Evolutionary conservation across 1,284 basidiomycete species (phyloP).

Genomic region (Stygiomarasmius scandens): DNA sequence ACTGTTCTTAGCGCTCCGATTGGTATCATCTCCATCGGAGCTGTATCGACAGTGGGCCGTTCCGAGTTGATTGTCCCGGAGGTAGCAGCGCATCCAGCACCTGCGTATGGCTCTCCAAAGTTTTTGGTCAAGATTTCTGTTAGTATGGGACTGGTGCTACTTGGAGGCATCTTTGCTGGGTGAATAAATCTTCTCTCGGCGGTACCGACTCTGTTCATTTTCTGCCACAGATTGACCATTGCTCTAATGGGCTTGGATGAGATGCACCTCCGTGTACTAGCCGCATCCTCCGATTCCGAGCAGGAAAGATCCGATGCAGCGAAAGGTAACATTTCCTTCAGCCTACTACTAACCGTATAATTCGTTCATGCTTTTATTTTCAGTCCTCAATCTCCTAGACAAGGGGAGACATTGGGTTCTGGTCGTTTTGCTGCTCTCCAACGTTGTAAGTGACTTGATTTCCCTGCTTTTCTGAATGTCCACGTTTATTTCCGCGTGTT

Average conservation of each 20-base stretch:
- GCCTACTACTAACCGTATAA: too few relatives aligned
- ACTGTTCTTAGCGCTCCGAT: too few relatives aligned
- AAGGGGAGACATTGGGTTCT: constrained; percentile 16
- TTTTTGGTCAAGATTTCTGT: constrained; percentile 73
- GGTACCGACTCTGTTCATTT: neutral
- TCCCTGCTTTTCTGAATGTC: too few relatives aligned
- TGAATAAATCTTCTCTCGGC: too few relatives aligned
- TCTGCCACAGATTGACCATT: constrained; percentile 66
- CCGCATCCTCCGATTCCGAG: constrained; percentile 77
- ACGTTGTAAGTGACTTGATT: constrained; percentile 19
- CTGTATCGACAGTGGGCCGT: too few relatives aligned
- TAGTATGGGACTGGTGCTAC: constrained; percentile 68
- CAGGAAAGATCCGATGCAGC: constrained; percentile 69
- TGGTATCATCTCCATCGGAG: too few relatives aligned
- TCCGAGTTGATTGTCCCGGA: too few relatives aligned
- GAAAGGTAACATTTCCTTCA: constrained; percentile 62
- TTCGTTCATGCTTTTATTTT: too few relatives aligned
- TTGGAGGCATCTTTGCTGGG: constrained; percentile 87
- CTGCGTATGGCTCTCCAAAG: constrained; percentile 27
- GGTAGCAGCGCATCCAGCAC: too few relatives aligned
- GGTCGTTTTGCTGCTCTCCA: constrained; percentile 27
- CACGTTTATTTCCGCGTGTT: neutral
- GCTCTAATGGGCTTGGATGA: constrained; percentile 97
- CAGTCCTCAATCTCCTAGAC: constrained; percentile 12
- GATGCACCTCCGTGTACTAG: constrained; percentile 85